Base-by-base conservation (phyloP, 1,284 basidiomycete genomes). In the Anthracocystis panici-leucophaei region DNA sequence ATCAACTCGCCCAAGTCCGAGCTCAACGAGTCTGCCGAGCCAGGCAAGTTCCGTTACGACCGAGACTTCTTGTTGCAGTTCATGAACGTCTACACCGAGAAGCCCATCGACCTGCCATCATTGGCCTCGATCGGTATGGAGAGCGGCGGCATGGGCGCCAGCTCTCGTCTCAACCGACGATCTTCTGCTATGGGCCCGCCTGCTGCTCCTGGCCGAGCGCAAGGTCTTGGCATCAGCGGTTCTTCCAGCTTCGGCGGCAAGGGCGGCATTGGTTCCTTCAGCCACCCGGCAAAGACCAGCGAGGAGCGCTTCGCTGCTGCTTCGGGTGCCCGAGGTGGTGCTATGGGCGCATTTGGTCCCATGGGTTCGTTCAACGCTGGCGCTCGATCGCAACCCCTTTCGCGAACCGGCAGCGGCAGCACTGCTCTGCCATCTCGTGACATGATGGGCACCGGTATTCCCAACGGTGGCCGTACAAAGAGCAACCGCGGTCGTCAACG, bases 21-120 rank as follows among this genome's bases (percentile, higher is more conserved):
- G 81, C 91, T 98, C 79, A 98, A 97, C 86, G 88, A 90, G 65
- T 90, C 92, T 67, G 92, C 92, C 18, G 83, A 86, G 66, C 91
- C 92, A 81, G 94, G 95, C 81, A 96, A 95, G 87, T 97, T 94
- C 89, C 91, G 95, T 80, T 99, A 99, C 86, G 95, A 98, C 86
- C 94, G 96, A 53, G 94, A 96, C 48, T 99, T 99, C 90, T 89
- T 99, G 33, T 87, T 99, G 74, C 97, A 99, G 85, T 99, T 99
- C 88, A 97, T 97, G 94, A 88, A 88, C 42, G 88, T 97, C 62
- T 99, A 95, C 89, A 93, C 91, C 86, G 95, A 97, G 86, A 96
- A 95, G 87, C 96, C 97, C 0, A 92, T 92, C 63, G 89, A 90
- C 61, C 90, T 98, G 27, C 94, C 95, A 38, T 90, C 93, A 70